Evolutionary conservation across 495 filamentous ascomycete genomes (phyloP), one percentile per base, ranked within the genome.

Genomic region (Tuber umbilicatum): DNA sequence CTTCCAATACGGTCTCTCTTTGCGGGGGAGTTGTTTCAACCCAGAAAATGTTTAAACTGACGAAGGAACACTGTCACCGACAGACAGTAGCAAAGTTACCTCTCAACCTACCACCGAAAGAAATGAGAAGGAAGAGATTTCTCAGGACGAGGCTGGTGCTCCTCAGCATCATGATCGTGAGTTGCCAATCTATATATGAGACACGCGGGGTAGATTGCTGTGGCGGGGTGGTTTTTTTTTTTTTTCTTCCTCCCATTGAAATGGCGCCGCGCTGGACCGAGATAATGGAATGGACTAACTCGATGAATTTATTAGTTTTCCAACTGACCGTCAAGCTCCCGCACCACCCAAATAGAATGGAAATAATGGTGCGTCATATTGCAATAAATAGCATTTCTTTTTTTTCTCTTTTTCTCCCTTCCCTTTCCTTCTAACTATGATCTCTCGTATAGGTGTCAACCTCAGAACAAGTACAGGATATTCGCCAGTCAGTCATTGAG

Each of bases 381-480:
- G 50, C 23, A 64, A 39, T 35, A 19, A 35, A 37, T 19, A 23
- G 17, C 35, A 50, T 21, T 70, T 47, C 45, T n/a, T 21, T 70
- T 47, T 42, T n/a, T 68, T 40, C 39, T 77, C 72, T 41, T 77
- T 73, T 73, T 71, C 70, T 83, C 80, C 74, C 75, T 76, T 12
- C 47, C 76, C 72, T 74, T 37, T 73, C 38, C 69, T 73, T 72
- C 73, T 77, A 78, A 78, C 76, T 71, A 69, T 71, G 40, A 6
- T n/a, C n/a, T 69, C 6, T 81, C 81, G 74, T 69, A 43, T 80
- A 96, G 93, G 92, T 97, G 35, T 95, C 93, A 12, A 90, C 91
- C 73, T 90, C 97, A 86, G 96, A 98, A 83, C 94, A 97, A 83
- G 90, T 98, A 69, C 96, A 99, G 84, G 96, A 99, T 86, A 89